These are phyloP conservation scores for Garcia nutans DNA, from an alignment of 345 rosid genomes.

Conservation along the genomic window DNA sequence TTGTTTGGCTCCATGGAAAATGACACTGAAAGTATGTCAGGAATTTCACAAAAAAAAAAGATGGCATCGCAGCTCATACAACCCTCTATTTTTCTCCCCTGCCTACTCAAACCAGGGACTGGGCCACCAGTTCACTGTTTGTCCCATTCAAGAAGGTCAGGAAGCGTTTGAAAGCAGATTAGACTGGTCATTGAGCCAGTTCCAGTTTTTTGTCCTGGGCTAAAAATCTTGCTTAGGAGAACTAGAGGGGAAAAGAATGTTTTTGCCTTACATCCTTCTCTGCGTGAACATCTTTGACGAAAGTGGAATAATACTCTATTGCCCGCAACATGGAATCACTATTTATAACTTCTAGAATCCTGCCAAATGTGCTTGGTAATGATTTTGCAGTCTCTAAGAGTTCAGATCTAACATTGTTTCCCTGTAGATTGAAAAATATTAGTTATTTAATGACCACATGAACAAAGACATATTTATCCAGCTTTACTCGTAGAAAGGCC, in stretches of 20 bases:
- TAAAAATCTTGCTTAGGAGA: neutral
- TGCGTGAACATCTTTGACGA: slow-evolving; percentile 78
- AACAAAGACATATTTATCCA: slow-evolving; percentile 16
- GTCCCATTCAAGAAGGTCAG: neutral
- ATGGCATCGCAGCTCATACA: neutral
- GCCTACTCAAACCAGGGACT: neutral
- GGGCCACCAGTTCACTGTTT: neutral
- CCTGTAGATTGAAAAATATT: slow-evolving; percentile 45
- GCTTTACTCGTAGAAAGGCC: slow-evolving; percentile 10
- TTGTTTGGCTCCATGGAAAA: neutral
- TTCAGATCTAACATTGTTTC: slow-evolving; percentile 81
- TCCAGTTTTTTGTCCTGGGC: neutral
- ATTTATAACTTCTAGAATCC: slow-evolving; percentile 69
- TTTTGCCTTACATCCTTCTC: slow-evolving; percentile 73
- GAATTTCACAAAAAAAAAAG: neutral
- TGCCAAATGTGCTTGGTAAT: slow-evolving; percentile 72
- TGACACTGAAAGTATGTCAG: no score
- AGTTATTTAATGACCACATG: slow-evolving; percentile 10
- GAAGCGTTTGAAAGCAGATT: neutral
- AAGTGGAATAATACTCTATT: slow-evolving; percentile 73
- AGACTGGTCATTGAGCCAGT: neutral
- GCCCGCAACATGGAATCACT: slow-evolving; percentile 68
- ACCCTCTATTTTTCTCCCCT: neutral
- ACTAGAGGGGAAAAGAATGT: neutral
- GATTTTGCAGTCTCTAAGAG: slow-evolving; percentile 88